Base-by-base conservation (phyloP, 495 filamentous ascomycete genomes). In the Glarea lozoyensis region DNA sequence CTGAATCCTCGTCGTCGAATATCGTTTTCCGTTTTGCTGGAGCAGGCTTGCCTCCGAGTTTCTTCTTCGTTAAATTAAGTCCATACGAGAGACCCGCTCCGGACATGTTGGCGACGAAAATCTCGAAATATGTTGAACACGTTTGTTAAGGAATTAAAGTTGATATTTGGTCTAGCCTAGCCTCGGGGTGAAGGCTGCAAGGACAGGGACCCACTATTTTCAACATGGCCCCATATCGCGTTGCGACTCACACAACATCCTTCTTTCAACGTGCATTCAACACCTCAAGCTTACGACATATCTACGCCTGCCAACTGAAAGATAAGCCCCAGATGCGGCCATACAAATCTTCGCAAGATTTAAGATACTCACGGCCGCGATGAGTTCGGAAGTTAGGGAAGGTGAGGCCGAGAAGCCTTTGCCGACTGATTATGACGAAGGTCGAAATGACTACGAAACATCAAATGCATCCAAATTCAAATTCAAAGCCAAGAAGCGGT, bases 51-150 rank as follows among this genome's bases (percentile, higher is more conserved):
- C 24, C 40, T 16, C 25, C 41, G 10, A 39, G 23, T 4, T 72
- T 72, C 35, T 49, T 57, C 46, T 72, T 81, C 1, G 69, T 57
- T 17, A 80, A 52, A 46, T 76, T 82, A 5, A 84, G 60, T 6
- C 79, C 79, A 43, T 69, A 68, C n/a, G 73, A 72, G 39, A 68
- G 63, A 2, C 51, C 49, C 2, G 21, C 25, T 11, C 49, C 54
- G 40, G 50, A 56, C 63, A 67, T 66, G 10, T 44, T 49, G 41
- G 37, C 10, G 21, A 30, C 3, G 25, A 25, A 13, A 40, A 10
- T 12, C 16, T n/a, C 23, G 16, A 42, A 30, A 5, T 35, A 35
- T 9, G 35, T 20, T 20, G 15, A 24, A 12, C 30, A 18, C 16
- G 18, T 30, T 23, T 22, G 13, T 25, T 44, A 10, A 18, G 16